Percentiles rank a stretch among this genome's conserved stretches.
phyloP scores from a whole-genome alignment of 306 rosid genomes.

The Castanospermum australe region DNA sequence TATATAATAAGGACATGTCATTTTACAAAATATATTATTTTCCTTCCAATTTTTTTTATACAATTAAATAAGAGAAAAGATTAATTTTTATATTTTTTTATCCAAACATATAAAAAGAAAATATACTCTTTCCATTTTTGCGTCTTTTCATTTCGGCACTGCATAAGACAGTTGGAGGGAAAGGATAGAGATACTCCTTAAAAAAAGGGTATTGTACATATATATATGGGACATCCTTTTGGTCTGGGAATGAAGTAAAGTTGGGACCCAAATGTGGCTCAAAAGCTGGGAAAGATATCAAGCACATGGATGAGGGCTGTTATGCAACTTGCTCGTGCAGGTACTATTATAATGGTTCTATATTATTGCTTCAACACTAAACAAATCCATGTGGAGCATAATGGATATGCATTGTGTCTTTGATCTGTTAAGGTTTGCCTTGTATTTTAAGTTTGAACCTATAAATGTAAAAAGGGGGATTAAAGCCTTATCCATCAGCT shows the following conservation, averaged over 20 bases:
- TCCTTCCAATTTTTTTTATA: no score
- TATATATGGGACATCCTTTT: conserved; percentile 4
- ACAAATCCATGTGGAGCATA: conserved; percentile 30
- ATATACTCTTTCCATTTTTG: no score
- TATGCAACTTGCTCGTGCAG: conserved; percentile 23
- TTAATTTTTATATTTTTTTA: no score
- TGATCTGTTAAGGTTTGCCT: conserved; percentile 25
- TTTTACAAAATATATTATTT: no score
- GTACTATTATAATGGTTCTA: conserved; percentile 20
- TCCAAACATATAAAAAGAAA: no score
- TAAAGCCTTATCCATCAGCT: conserved; percentile 23
- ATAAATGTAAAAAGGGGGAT: not conserved
- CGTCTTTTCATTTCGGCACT: no score
- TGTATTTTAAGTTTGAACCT: conserved; percentile 38
- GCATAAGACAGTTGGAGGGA: not conserved
- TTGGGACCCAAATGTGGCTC: conserved; percentile 33
- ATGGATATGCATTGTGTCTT: conserved; percentile 7
- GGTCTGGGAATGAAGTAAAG: conserved; percentile 24
- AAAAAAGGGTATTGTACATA: not conserved
- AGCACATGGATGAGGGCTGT: conserved; percentile 12
- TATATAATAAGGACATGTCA: no score
- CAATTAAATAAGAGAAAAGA: no score
- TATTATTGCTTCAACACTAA: conserved; percentile 24
- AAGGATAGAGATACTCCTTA: not conserved
- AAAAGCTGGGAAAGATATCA: conserved; percentile 15